Evolutionary conservation across 257 asterid genomes (phyloP).

Genomic region (Gentiana straminea): DNA sequence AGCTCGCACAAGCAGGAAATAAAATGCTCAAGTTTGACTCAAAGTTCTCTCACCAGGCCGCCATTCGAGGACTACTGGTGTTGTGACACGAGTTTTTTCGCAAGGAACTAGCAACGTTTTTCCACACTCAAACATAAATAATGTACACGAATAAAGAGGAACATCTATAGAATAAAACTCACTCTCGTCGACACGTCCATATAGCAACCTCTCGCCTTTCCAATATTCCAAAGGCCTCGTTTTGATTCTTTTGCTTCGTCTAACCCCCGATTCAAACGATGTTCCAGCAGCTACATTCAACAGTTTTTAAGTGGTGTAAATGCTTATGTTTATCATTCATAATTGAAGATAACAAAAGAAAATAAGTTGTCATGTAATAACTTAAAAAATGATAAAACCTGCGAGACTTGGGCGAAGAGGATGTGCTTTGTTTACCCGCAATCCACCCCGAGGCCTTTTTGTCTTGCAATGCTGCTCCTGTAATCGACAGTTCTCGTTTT

Average conservation of each 20-base stretch:
- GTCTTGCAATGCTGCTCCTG: constrained; percentile 11
- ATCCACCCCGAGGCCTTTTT: constrained; percentile 14
- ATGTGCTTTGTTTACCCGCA: constrained; percentile 19
- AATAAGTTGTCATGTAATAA: too few species aligned
- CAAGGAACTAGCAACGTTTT: too few species aligned
- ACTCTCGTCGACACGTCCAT: constrained; percentile 58
- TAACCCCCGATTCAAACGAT: constrained; percentile 53
- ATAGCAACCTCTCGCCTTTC: constrained; percentile 82
- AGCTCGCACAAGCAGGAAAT: too few species aligned
- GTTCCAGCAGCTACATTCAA: constrained; percentile 61
- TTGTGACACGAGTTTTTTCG: too few species aligned
- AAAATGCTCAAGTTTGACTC: too few species aligned
- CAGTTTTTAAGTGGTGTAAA: constrained; percentile 12
- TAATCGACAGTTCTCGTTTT: constrained; percentile 1
- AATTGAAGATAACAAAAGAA: background rate
- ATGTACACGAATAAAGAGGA: too few species aligned
- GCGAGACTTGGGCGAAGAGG: constrained; percentile 55
- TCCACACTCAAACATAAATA: too few species aligned
- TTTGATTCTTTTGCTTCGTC: constrained; percentile 81
- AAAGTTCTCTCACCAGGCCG: too few species aligned
- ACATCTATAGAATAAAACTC: constrained; percentile 21
- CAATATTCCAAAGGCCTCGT: constrained; percentile 80
- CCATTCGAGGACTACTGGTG: too few species aligned
- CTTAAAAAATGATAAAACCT: constrained; percentile 38
- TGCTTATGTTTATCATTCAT: constrained; percentile 9